Base-by-base conservation (phyloP, 768 basidiomycete genomes). In the Hypholoma fasciculare region DNA sequence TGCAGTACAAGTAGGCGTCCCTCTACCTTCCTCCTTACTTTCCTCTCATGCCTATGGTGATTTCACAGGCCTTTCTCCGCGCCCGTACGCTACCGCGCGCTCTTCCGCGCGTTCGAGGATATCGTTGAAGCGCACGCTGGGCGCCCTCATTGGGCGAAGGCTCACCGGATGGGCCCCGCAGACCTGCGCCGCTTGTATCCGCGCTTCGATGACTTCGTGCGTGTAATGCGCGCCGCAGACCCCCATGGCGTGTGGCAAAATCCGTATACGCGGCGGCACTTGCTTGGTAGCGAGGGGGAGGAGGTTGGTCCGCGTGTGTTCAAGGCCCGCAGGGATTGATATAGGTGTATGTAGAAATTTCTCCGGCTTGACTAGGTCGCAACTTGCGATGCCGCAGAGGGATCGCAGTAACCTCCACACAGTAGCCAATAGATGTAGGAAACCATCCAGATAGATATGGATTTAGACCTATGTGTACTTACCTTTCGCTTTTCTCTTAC, bases 81-180 rank as follows among this genome's bases (percentile, higher is more conserved):
- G 59, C 84, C 86, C 49, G 87, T 94, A 7, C 89, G 92, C 14
- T 97, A 96, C 75, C 86, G 85, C 57, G 74, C 79, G 56, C 77
- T 93, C 51, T 96, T 98, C 72, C 74, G 78, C 47, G 80, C 78
- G 23, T 97, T 92, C 68, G 92, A 96, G 69, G 64, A 70, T 13
- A 88, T 95, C 64, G 69, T 96, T 58, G 70, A 76, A 19, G 79
- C 76, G 27, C 81, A 94, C 73, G 80, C 82, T 43, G 96, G 94
- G 6, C 81, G 92, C 48, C 95, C 96, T 8, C 96, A 98, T 76
- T 98, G 96, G 96, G 96, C 95, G 0, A 98, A 98, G 73, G 82
- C 92, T 19, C 96, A 98, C 69, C 74, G 75, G 20, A 79, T 96
- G 38, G 77, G 80, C 44, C 90, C 90, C 2, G 78, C 79, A 46